phyloP scores from a whole-genome alignment of 176 grass and related monocot genomes.

The Cenchrus americanus region DNA sequence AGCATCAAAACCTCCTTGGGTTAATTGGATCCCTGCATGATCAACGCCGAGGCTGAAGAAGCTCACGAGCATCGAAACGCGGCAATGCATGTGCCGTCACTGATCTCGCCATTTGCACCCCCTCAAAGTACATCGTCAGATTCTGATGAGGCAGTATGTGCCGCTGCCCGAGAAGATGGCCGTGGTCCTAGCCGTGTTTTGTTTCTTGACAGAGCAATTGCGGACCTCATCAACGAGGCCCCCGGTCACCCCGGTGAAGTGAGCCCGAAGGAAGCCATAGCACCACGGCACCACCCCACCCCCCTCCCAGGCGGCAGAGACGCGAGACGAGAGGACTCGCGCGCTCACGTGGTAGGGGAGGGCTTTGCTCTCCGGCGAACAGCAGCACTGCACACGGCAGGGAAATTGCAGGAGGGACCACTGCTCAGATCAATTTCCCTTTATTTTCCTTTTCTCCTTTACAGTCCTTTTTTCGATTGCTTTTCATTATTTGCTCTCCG shows the following conservation, averaged over 20 bases:
- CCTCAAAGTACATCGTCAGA: conserved; percentile 2
- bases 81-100: conserved; percentile 1
- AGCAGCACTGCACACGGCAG: background rate
- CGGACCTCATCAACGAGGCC: background rate
- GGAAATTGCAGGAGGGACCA: conserved; percentile 14
- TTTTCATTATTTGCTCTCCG: background rate
- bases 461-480: background rate
- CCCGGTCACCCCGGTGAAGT: conserved; percentile 27
- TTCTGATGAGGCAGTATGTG: conserved; percentile 15
- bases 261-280: conserved; percentile 19
- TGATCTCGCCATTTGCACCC: conserved; percentile 11
- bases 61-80: background rate
- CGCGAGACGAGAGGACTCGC: conserved; percentile 11
- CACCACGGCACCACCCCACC: too few species aligned
- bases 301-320: background rate
- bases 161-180: background rate
- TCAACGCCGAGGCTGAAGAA: background rate
- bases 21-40: background rate
- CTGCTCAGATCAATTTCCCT: background rate
- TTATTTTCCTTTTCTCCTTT: background rate
- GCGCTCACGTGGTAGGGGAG: conserved; percentile 33
- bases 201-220: background rate
- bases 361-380: conserved; percentile 1
- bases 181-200: background rate
- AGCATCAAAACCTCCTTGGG: background rate